Evolutionary conservation across 352 stramenopile genomes (phyloP), one percentile per base, ranked within the genome.

Genomic region (Globisporangium nagaii): DNA sequence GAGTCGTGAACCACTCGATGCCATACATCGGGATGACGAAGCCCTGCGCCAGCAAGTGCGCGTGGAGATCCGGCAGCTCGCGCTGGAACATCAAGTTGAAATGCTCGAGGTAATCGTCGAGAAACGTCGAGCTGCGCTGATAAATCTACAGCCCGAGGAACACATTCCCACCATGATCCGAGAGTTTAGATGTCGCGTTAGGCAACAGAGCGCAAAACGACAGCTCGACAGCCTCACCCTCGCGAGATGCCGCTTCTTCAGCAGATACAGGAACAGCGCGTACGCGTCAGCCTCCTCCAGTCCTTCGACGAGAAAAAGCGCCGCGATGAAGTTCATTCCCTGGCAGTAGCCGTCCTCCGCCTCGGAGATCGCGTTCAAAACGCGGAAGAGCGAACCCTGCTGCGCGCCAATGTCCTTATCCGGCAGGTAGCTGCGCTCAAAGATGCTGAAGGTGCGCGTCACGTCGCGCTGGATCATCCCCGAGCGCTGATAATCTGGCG

Each of bases 291-390:
- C 82, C 62, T 95, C 84, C 2, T 80, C 70, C 13, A 95, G 54
- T 0, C 80, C 84, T 74, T 92, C 76, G 6, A 93, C 84, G 11
- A 95, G 73, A 42, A 95, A 93, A 4, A 95, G 58, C 17, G 80
- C 84, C 0, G 83, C 84, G 55, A 95, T 92, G 52, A 95, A 95
- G 66, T 95, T 95, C 84, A 95, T 95, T 5, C 84, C 84, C 39
- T 95, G 84, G 53, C 84, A 94, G 50, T 94, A 94, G 7, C 78
- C 82, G 48, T 87, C 71, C 51, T 94, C 84, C 2, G 80, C 83
- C 42, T 91, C 74, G 2, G 82, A 63, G 36, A 94, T 76, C 5
- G 82, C 84, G n/a, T 89, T 94, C 1, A 94, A 58, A 15, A 94
- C 84, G 35, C 82, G 80, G 25, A 88, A 88, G 0, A 94, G 48